phyloP scores from a whole-genome alignment of 352 stramenopile species.

The Phytophthora melonis region DNA sequence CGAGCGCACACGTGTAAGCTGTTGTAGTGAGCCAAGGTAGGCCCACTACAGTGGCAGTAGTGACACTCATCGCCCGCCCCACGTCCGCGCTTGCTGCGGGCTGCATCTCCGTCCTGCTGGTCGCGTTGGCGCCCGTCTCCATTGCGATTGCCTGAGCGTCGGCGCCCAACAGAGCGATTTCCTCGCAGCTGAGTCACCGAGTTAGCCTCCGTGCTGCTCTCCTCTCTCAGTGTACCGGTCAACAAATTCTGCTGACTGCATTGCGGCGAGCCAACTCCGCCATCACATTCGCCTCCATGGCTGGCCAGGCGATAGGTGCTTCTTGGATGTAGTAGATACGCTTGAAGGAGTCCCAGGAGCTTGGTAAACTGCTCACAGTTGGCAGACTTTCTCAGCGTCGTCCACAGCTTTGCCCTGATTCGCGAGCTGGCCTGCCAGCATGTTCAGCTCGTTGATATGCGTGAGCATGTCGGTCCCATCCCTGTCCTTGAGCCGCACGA shows the following conservation, averaged over 20 bases:
- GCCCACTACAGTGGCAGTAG: not conserved
- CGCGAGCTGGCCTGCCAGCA: not conserved
- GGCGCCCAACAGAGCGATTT: not conserved
- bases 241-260: not conserved
- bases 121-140: too few species aligned
- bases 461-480: conserved; percentile 12
- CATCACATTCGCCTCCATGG: conserved; percentile 18
- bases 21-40: too few species aligned
- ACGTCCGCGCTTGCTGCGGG: not conserved
- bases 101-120: too few species aligned
- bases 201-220: not conserved
- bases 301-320: conserved; percentile 3
- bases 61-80: not conserved
- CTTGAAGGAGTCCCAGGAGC: conserved; percentile 15
- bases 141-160: not conserved
- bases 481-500: conserved; percentile 15
- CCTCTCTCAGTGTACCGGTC: not conserved
- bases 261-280: not conserved
- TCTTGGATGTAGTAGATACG: conserved; percentile 28
- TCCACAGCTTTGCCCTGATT: conserved; percentile 13
- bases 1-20: too few species aligned
- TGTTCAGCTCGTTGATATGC: conserved; percentile 5
- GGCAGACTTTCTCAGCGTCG: conserved; percentile 12
- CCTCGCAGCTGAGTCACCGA: not conserved
- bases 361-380: conserved; percentile 1